A percentile compares a stretch with the other conserved stretches of the same genome.
phyloP scores from a whole-genome alignment of 805 yeast genomes.

The Candida namnaoensis region DNA sequence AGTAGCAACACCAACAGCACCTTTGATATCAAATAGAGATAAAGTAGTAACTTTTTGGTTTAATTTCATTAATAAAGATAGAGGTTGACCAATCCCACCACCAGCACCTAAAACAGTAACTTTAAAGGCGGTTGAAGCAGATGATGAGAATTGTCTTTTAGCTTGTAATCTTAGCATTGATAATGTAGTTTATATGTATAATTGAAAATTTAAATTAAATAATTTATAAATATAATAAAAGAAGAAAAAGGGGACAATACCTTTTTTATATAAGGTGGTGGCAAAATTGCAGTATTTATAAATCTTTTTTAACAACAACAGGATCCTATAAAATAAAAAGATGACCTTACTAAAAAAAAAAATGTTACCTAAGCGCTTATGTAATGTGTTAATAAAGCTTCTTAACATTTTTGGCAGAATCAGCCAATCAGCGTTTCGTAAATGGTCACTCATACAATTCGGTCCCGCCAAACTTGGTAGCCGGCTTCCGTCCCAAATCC shows the following conservation, averaged over 20 bases:
- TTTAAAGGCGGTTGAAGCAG: conserved; percentile 62
- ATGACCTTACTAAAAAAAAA: neutral
- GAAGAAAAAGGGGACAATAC: too few species aligned
- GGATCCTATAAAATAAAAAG: too few species aligned
- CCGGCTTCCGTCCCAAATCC: neutral
- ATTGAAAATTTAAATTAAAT: conserved; percentile 4
- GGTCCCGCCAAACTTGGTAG: neutral
- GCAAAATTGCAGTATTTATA: too few species aligned
- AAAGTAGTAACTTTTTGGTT: conserved; percentile 83
- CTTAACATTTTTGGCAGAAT: neutral
- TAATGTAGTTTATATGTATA: too few species aligned
- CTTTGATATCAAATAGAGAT: conserved; percentile 80
- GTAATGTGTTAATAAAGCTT: too few species aligned
- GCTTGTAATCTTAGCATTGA: conserved; percentile 50
- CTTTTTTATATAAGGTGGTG: too few species aligned
- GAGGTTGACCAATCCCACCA: conserved; percentile 95
- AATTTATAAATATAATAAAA: too few species aligned
- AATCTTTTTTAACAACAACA: neutral
- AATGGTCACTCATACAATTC: neutral
- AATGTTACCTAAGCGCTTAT: neutral
- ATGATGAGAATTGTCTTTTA: conserved; percentile 57
- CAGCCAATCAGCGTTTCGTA: neutral
- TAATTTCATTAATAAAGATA: conserved; percentile 74
- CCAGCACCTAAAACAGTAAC: conserved; percentile 78
- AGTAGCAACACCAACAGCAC: conserved; percentile 96